Percentiles rank a stretch among this genome's conserved stretches.
phyloP scores from a whole-genome alignment of 805 yeast species.

The Metschnikowia cubensis region DNA sequence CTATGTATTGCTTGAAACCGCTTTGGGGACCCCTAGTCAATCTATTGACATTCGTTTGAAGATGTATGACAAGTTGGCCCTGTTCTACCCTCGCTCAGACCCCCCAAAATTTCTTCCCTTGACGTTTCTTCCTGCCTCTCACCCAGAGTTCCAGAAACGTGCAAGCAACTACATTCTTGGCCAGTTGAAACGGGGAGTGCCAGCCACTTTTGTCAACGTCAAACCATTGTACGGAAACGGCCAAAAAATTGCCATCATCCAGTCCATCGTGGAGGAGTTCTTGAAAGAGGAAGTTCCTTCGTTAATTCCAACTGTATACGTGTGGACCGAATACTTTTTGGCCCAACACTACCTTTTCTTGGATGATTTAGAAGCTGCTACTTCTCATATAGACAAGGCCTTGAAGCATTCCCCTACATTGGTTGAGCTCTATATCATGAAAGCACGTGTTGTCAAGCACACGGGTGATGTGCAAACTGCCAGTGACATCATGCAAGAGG shows the following conservation, averaged over 20 bases:
- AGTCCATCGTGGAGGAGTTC: conserved; percentile 51
- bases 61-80: conserved; percentile 61
- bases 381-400: conserved; percentile 55
- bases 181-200: conserved; percentile 77
- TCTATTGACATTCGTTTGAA: conserved; percentile 49
- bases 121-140: conserved; percentile 57
- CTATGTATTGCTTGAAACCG: conserved; percentile 61
- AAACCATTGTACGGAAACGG: conserved; percentile 67
- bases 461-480: conserved; percentile 61
- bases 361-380: conserved; percentile 52
- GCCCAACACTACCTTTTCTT: conserved; percentile 70
- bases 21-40: conserved; percentile 50
- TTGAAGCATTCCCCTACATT: conserved; percentile 74
- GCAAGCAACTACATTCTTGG: conserved; percentile 52
- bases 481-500: conserved; percentile 60
- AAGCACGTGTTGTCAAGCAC: conserved; percentile 78
- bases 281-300: conserved; percentile 26
- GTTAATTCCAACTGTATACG: conserved; percentile 40
- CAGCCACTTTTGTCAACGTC: conserved; percentile 82
- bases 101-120: conserved; percentile 77
- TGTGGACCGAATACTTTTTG: conserved; percentile 75
- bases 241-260: conserved; percentile 41
- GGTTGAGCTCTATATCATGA: conserved; percentile 75
- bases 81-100: conserved; percentile 79
- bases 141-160: conserved; percentile 43